Evolutionary conservation across 2,329 filamentous ascomycete species (phyloP).

Genomic region (Alternaria tenuissima): DNA sequence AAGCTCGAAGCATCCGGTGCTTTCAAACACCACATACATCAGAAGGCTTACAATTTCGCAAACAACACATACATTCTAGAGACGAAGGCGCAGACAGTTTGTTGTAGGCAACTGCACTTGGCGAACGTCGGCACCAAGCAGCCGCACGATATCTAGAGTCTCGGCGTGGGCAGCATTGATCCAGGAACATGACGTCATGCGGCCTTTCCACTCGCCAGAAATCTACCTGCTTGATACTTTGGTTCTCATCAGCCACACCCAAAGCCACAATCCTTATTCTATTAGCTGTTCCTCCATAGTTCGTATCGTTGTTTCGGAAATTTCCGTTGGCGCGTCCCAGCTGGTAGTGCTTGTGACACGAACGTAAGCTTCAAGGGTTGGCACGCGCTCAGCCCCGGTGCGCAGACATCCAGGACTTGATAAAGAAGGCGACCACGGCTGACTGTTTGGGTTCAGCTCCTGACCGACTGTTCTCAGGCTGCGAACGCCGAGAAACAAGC

Average conservation of each 20-base stretch:
- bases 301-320: neutral
- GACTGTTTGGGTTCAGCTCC: neutral
- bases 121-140: neutral
- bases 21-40: neutral
- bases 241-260: neutral
- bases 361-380: conserved; percentile 2
- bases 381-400: conserved; percentile 21
- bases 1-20: neutral
- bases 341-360: conserved; percentile 16
- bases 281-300: neutral
- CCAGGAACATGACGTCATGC: neutral
- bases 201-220: neutral
- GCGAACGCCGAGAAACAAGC: neutral
- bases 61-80: too few species aligned
- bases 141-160: neutral
- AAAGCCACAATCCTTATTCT: neutral
- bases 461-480: neutral
- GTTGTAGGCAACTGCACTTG: neutral
- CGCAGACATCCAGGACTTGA: conserved; percentile 5
- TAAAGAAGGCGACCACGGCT: conserved; percentile 19
- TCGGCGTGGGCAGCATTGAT: neutral
- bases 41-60: neutral
- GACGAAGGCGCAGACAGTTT: neutral
- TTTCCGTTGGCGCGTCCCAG: neutral
- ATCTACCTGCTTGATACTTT: neutral